Evolutionary conservation across 2,329 filamentous ascomycete species (phyloP), one percentile per base, ranked within the genome.

Genomic region (Dactylellina cionopaga): DNA sequence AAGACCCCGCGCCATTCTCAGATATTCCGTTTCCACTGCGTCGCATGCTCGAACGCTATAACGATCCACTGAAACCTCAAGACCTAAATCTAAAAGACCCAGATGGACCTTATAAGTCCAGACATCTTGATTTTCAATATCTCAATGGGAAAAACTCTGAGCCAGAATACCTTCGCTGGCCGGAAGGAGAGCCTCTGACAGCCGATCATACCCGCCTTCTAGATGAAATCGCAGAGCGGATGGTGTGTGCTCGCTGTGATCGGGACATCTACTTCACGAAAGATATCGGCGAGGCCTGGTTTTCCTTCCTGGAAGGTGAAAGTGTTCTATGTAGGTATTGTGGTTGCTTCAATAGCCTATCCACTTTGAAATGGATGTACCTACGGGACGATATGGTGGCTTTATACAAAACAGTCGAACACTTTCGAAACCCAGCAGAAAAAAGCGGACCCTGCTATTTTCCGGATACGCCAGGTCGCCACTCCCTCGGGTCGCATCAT

Each of bases 91-190:
- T 7, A 9, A 25, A 41, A 17, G 27, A 41, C 31, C 22, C 31
- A 2, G 17, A 51, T 11, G 58, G 58, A 6, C 22, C 46, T 5
- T 52, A 15, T 9, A 51, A 39, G 17, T 52, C 66, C 6, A 64
- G 59, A 35, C 52, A 59, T 10, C 54, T 46, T 35, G 66, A 71
- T 22, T 47, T 71, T 33, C 51, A 54, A 17, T 27, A 24, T 7
- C 58, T 71, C 27, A 71, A 64, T 15, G 33, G 44, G 4, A 49
- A 46, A 7, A 35, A 59, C 37, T 19, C 41, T 6, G 22, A 37
- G 13, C 35, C 43, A 3, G 66, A 71, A 25, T 71, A 71, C 10
- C 66, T 71, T 10, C 66, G 64, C 13, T 71, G 66, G 66, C 66
- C 58, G 2, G 54, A 71, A 15, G 66, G 66, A 10, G 51, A 35